Evolutionary conservation across 805 yeast genomes (phyloP).

Genomic region (Debaryomyces maramus): DNA sequence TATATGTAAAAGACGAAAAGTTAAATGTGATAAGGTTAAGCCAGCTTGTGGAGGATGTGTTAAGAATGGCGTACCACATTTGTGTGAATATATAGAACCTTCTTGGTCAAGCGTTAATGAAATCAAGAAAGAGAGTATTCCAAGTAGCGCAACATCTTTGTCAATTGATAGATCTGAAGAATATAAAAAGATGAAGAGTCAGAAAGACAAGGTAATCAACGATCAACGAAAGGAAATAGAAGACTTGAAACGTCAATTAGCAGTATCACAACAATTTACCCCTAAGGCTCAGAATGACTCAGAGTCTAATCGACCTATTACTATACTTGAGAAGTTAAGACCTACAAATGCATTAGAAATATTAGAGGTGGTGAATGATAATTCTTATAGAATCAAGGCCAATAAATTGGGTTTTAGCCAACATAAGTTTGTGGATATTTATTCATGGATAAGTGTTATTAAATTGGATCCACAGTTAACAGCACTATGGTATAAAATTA

Average conservation of each 20-base stretch:
- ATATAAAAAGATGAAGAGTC: slow-evolving; percentile 14
- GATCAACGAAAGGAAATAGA: slow-evolving; percentile 32
- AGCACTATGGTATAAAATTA: slow-evolving; percentile 40
- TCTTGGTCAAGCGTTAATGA: slow-evolving; percentile 27
- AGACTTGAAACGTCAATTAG: slow-evolving; percentile 28
- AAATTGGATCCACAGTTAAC: slow-evolving; percentile 42
- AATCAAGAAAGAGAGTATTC: too few relatives aligned
- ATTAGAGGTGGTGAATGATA: slow-evolving; percentile 18
- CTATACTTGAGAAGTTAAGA: slow-evolving; percentile 24
- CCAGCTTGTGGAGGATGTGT: slow-evolving; percentile 46
- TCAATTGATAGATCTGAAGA: slow-evolving; percentile 16
- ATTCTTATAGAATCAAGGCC: slow-evolving; percentile 9
- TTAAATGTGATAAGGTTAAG: slow-evolving; percentile 41
- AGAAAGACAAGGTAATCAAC: slow-evolving; percentile 22
- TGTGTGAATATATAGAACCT: slow-evolving; percentile 43
- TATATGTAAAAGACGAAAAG: slow-evolving; percentile 42
- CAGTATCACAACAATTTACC: slow-evolving; percentile 18
- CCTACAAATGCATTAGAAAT: slow-evolving; percentile 12
- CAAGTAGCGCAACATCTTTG: background rate
- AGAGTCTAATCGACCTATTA: slow-evolving; percentile 6
- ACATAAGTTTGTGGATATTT: slow-evolving; percentile 20
- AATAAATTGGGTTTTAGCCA: background rate
- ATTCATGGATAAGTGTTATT: slow-evolving; percentile 41
- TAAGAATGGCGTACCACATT: slow-evolving; percentile 39
- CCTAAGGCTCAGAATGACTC: slow-evolving; percentile 1